Conservation (phyloP, 352 stramenopile species). For the Phytophthora melonis region DNA sequence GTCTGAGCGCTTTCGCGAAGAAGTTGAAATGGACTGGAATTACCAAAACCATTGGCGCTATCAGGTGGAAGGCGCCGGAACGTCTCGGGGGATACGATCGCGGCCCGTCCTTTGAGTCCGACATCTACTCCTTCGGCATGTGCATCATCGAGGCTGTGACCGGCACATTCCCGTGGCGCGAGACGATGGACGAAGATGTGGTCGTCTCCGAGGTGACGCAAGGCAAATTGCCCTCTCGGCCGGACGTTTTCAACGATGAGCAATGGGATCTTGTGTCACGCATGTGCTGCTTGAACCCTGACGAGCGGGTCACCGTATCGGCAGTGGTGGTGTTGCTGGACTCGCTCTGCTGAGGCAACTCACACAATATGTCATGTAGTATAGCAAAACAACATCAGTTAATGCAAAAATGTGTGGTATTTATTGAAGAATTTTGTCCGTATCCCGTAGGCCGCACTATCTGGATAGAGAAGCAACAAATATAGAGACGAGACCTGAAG, state of each 20-base stretch:
- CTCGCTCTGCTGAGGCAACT: constrained; percentile 11
- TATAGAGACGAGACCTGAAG: constrained; percentile 32
- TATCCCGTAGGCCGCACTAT: constrained; percentile 14
- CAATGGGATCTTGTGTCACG: constrained; percentile 38
- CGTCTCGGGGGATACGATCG: constrained; percentile 29
- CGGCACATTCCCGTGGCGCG: constrained; percentile 38
- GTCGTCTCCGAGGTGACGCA: constrained; percentile 28
- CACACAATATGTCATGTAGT: constrained; percentile 1
- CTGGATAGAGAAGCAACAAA: constrained; percentile 28
- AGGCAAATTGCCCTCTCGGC: constrained; percentile 30
- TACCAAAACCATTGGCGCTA: constrained; percentile 25
- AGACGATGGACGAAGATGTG: constrained; percentile 35
- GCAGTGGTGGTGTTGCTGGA: constrained; percentile 25
- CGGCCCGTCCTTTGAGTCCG: constrained; percentile 38
- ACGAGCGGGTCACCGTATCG: constrained; percentile 27
- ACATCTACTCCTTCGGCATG: constrained; percentile 56
- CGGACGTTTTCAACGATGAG: constrained; percentile 27
- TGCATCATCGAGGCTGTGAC: constrained; percentile 48
- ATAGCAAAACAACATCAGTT: constrained; percentile 12
- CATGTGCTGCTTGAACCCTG: constrained; percentile 38
- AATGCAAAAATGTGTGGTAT: constrained; percentile 40
- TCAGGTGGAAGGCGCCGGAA: constrained; percentile 47
- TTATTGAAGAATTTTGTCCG: too few species aligned
- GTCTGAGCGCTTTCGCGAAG: constrained; percentile 34
- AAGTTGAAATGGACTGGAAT: constrained; percentile 22